Conservation (phyloP, 108 stramenopile genomes). For the Seminavis robusta region DNA sequence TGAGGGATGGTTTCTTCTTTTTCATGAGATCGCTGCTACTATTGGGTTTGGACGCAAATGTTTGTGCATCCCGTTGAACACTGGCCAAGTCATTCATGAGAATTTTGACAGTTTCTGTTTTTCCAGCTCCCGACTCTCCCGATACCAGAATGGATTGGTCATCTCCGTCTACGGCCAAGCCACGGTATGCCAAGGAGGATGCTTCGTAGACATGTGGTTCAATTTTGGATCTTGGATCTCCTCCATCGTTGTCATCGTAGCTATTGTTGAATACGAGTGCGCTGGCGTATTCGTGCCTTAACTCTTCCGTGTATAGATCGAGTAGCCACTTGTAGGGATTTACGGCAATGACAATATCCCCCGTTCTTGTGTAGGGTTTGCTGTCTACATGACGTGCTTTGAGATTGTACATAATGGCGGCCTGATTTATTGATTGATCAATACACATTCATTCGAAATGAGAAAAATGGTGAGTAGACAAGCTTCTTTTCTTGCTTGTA, state of each 20-base stretch:
- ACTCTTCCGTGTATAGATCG: slow-evolving; percentile 68
- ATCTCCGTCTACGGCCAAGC: slow-evolving; percentile 56
- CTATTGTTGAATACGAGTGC: slow-evolving; percentile 67
- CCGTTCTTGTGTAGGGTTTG: slow-evolving; percentile 89
- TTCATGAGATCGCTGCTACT: neutral
- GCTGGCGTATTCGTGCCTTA: slow-evolving; percentile 57
- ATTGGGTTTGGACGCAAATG: neutral
- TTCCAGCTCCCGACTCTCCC: slow-evolving; percentile 92
- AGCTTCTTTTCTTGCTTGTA: neutral
- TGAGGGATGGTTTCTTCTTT: too few relatives aligned
- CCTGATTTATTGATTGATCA: slow-evolving; percentile 12
- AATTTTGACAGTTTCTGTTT: slow-evolving; percentile 94
- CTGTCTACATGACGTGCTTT: slow-evolving; percentile 66
- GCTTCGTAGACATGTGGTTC: slow-evolving; percentile 84
- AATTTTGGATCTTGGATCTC: slow-evolving; percentile 24
- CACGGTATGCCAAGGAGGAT: slow-evolving; percentile 67
- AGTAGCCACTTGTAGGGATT: slow-evolving; percentile 93
- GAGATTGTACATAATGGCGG: slow-evolving; percentile 88
- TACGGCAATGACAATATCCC: slow-evolving; percentile 92
- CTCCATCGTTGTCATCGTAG: slow-evolving; percentile 30
- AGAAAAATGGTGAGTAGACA: neutral
- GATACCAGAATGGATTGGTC: slow-evolving; percentile 87
- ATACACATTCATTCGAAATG: neutral
- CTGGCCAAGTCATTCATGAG: slow-evolving; percentile 86
- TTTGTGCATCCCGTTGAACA: slow-evolving; percentile 44